Conservation (phyloP, 2,329 filamentous ascomycete species). For the Colletotrichum viniferum region DNA sequence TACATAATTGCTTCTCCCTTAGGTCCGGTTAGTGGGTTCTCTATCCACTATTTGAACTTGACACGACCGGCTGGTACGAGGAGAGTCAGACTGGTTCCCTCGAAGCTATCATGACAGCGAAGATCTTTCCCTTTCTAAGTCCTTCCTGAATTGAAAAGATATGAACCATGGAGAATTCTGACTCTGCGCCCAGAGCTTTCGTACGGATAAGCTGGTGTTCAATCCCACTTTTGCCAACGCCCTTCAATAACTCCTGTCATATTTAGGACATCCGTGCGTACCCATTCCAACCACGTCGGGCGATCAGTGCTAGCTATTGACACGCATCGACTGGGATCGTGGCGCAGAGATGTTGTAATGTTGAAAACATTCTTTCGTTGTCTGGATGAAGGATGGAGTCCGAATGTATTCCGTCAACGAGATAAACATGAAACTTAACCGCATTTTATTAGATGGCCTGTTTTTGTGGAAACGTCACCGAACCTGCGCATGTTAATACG, state of each 20-base stretch:
- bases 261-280: background rate
- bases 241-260: background rate
- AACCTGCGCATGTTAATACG: too few relatives aligned
- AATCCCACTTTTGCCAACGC: background rate
- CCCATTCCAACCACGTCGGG: background rate
- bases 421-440: too few relatives aligned
- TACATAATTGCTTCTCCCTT: background rate
- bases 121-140: background rate
- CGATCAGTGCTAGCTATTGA: background rate
- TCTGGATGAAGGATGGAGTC: background rate
- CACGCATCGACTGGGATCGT: background rate
- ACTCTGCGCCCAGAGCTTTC: background rate
- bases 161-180: background rate
- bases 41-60: background rate
- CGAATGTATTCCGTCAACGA: background rate
- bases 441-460: background rate
- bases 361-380: background rate
- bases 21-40: background rate
- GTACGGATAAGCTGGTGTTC: background rate
- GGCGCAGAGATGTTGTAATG: background rate
- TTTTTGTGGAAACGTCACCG: background rate
- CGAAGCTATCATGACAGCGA: background rate
- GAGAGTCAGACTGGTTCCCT: background rate
- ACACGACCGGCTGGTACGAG: background rate
- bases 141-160: background rate